Conservation (phyloP, 495 filamentous ascomycete genomes). For the Aspergillus indologenus region DNA sequence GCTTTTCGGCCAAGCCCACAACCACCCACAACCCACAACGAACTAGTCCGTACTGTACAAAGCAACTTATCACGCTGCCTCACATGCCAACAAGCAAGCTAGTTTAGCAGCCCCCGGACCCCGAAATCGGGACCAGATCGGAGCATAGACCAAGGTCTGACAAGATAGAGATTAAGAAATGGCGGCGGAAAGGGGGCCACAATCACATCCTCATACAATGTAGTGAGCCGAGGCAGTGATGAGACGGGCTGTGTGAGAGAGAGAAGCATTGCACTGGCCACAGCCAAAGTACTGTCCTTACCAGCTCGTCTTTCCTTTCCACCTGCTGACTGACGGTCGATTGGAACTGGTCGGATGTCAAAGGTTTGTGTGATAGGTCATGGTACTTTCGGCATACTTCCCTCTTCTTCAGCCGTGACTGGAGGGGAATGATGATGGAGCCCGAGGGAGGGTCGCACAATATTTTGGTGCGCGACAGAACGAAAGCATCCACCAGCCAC, state of each 20-base stretch:
- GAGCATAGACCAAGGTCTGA: neutral
- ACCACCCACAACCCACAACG: too few species aligned
- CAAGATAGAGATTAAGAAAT: neutral
- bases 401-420: neutral
- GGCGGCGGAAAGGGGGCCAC: neutral
- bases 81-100: too few species aligned
- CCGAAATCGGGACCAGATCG: neutral
- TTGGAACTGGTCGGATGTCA: slow-evolving; percentile 5
- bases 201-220: neutral
- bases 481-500: slow-evolving; percentile 11
- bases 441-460: neutral
- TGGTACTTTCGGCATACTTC: slow-evolving; percentile 12
- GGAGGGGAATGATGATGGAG: slow-evolving; percentile 7
- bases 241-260: too few species aligned
- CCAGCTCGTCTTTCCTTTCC: too few species aligned
- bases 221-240: neutral
- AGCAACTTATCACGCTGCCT: too few species aligned
- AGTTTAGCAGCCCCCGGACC: neutral
- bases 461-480: neutral
- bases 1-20: too few species aligned
- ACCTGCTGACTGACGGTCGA: neutral
- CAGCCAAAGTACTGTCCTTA: too few species aligned
- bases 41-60: too few species aligned
- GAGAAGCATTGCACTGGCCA: too few species aligned
- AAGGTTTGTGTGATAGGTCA: slow-evolving; percentile 16